phyloP scores from a whole-genome alignment of 805 yeast genomes.

The Ogataea degrootiae region DNA sequence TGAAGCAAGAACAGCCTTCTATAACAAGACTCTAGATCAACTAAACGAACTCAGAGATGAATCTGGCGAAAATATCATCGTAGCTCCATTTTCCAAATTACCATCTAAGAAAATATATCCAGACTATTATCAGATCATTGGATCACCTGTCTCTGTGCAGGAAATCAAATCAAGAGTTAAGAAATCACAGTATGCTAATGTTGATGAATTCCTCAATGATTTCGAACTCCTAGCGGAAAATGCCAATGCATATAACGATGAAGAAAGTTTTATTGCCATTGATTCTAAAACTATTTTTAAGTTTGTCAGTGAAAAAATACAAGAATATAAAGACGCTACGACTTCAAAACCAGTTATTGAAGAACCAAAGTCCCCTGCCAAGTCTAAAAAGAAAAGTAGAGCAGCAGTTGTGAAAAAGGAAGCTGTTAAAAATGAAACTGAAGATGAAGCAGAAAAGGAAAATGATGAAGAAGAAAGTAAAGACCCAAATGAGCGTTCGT shows the following conservation, averaged over 20 bases:
- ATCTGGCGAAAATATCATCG: slow-evolving; percentile 28
- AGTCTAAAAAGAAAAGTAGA: slow-evolving; percentile 4
- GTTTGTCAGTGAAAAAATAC: slow-evolving; percentile 48
- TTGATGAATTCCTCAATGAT: slow-evolving; percentile 50
- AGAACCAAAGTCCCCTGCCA: background rate
- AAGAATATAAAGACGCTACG: slow-evolving; percentile 29
- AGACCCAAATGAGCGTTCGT: slow-evolving; percentile 1
- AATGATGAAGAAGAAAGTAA: slow-evolving; percentile 1
- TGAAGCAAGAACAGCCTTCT: slow-evolving; percentile 25
- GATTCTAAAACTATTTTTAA: slow-evolving; percentile 56
- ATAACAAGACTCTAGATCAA: slow-evolving; percentile 29
- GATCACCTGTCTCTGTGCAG: slow-evolving; percentile 61
- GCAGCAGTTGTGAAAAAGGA: background rate
- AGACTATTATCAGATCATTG: slow-evolving; percentile 67
- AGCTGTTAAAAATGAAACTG: background rate
- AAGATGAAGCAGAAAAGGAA: background rate
- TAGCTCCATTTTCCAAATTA: slow-evolving; percentile 57
- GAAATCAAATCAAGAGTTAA: slow-evolving; percentile 53
- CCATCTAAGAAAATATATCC: slow-evolving; percentile 76
- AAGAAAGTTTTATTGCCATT: slow-evolving; percentile 56
- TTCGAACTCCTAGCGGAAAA: slow-evolving; percentile 64
- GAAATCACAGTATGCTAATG: slow-evolving; percentile 30
- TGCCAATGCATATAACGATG: slow-evolving; percentile 70
- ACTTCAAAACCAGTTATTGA: slow-evolving; percentile 2
- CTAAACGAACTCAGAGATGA: slow-evolving; percentile 33